Base-by-base conservation (phyloP, 306 rosid genomes). In the barrel medic (Medicago truncatula) region DNA sequence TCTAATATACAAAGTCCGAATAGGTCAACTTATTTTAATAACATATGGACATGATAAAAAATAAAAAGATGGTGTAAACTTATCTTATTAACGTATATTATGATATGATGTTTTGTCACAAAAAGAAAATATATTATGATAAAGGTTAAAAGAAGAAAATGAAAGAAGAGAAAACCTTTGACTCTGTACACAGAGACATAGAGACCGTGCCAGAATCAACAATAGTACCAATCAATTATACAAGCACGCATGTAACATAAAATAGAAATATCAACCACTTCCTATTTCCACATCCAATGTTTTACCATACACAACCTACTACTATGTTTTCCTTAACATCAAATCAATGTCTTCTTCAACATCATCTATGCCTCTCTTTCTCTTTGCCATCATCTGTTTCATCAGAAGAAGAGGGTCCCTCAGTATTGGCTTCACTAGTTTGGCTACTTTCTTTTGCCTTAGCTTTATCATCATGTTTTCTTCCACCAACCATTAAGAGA, bases 391-490 rank as follows among this genome's bases (percentile, higher is more conserved):
- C 78, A 39, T 74, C 84, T 72, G 77, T 80, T 77, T 82, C 71
- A 25, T 77, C 82, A 80, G 82, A 74, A 49, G 84, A 84, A 69
- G 89, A 77, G 77, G 84, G 73, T 67, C 82, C 87, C 64, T 80
- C 81, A 66, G 76, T 84, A 21, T 75, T 67, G 64, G 71, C 83
- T 56, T 69, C 84, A 74, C 74, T 88, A 0, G 73, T 79, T 76
- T 67, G 80, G 76, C 64, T 83, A 66, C 83, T 76, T 75, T 60
- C 86, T 41, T 77, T 68, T 31, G 74, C 54, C 67, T 74, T 40
- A 9, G 18, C 73, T 20, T 56, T 61, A 61, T 46, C 81, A 4
- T 58, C 82, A 69, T 62, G 64, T 34, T 38, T 79, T 41, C 70
- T 73, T 36, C 70, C 76, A 39, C 52, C 83, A 16, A 41, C 66